Evolutionary conservation across 345 rosid genomes (phyloP).

Genomic region (Noccaea bulbosa): DNA sequence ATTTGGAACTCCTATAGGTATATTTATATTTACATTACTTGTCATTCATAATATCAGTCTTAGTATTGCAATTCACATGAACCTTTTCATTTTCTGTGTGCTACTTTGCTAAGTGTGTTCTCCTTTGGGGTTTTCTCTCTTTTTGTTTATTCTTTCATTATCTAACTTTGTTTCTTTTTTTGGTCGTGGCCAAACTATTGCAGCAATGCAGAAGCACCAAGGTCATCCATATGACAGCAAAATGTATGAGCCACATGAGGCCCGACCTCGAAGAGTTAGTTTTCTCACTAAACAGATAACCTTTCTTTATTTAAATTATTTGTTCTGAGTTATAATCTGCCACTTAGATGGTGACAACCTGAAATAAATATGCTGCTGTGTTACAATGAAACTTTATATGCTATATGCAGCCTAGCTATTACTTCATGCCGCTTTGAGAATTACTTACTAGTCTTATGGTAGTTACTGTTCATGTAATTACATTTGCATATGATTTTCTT

Average conservation of each 20-base stretch:
- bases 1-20: conserved; percentile 88
- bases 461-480: background rate
- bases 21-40: background rate
- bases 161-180: conserved; percentile 23
- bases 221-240: conserved; percentile 65
- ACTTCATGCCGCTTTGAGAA: background rate
- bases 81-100: background rate
- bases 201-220: conserved; percentile 59
- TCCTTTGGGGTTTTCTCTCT: background rate
- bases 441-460: background rate
- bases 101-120: background rate
- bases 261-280: conserved; percentile 69
- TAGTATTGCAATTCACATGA: background rate
- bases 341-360: background rate
- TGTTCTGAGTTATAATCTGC: background rate
- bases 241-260: conserved; percentile 59
- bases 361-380: conserved; percentile 6
- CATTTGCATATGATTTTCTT: background rate
- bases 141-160: background rate
- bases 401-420: background rate
- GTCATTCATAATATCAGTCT: background rate
- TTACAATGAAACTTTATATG: background rate
- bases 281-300: conserved; percentile 39
- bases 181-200: conserved; percentile 41
- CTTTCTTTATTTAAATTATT: conserved; percentile 38